Conservation (phyloP, 208 protist genomes). For the Leishmania tropica region DNA sequence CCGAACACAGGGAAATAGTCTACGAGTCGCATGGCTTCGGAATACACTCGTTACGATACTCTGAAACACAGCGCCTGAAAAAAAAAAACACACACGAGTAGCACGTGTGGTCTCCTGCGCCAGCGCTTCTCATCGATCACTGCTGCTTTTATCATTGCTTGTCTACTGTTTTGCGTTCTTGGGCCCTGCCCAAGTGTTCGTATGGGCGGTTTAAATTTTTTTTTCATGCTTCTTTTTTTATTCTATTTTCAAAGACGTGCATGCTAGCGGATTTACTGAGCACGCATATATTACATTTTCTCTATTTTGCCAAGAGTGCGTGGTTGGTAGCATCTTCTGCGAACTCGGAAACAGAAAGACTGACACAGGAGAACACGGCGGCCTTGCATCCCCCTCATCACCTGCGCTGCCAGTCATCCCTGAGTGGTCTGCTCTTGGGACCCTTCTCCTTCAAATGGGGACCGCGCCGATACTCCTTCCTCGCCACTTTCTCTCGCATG, state of each 20-base stretch:
- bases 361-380: background rate
- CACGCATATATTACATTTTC: background rate
- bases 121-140: background rate
- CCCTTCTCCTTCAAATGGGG: background rate
- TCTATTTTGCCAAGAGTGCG: background rate
- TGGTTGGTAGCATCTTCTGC: background rate
- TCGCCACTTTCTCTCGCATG: background rate
- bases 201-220: background rate
- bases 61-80: background rate
- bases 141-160: slow-evolving; percentile 1
- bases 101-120: background rate
- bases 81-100: background rate
- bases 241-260: background rate
- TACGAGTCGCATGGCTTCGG: background rate
- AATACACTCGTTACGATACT: background rate
- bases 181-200: background rate
- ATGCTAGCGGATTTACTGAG: background rate
- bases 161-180: background rate
- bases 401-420: background rate
- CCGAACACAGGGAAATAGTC: background rate
- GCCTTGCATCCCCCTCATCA: background rate
- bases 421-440: background rate
- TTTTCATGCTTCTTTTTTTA: background rate
- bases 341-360: background rate
- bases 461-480: background rate